Percentiles rank a stretch among this genome's conserved stretches.
phyloP scores from a whole-genome alignment of 768 basidiomycete genomes.

The Tricholoma hemisulphureum region DNA sequence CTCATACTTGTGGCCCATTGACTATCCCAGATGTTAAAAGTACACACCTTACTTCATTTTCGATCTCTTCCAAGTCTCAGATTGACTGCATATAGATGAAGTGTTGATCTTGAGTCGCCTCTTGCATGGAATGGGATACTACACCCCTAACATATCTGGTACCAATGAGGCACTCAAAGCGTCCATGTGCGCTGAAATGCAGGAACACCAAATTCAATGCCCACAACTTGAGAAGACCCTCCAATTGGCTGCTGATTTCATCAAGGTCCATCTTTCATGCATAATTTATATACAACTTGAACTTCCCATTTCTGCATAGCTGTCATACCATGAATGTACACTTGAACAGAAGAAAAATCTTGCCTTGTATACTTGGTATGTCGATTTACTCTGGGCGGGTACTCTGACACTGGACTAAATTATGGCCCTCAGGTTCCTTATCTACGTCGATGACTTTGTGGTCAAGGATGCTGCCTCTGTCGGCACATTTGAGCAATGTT shows the following conservation, averaged over 20 bases:
- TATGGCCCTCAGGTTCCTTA: slow-evolving; percentile 2
- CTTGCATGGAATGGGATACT: background rate
- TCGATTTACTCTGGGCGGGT: no score
- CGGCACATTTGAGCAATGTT: slow-evolving; percentile 9
- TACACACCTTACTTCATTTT: background rate
- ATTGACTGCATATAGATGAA: background rate
- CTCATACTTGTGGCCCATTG: no score
- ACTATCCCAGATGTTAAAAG: no score
- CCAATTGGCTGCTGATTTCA: background rate
- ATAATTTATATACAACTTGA: background rate
- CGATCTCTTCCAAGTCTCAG: background rate
- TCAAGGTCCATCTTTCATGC: background rate
- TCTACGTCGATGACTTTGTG: slow-evolving; percentile 17
- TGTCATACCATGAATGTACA: slow-evolving; percentile 4
- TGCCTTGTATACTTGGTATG: slow-evolving; percentile 13
- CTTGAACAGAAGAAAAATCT: slow-evolving; percentile 11
- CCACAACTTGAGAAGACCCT: slow-evolving; percentile 1
- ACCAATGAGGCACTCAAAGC: background rate
- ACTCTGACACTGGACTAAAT: background rate
- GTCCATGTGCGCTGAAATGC: background rate
- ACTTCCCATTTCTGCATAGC: background rate
- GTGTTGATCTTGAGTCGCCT: background rate
- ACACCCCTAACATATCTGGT: background rate
- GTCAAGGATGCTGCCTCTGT: background rate
- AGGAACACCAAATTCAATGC: background rate